A percentile compares a stretch with the other conserved stretches of the same genome.
Conservation (phyloP, 495 filamentous ascomycete species). For the Echria macrotheca region DNA sequence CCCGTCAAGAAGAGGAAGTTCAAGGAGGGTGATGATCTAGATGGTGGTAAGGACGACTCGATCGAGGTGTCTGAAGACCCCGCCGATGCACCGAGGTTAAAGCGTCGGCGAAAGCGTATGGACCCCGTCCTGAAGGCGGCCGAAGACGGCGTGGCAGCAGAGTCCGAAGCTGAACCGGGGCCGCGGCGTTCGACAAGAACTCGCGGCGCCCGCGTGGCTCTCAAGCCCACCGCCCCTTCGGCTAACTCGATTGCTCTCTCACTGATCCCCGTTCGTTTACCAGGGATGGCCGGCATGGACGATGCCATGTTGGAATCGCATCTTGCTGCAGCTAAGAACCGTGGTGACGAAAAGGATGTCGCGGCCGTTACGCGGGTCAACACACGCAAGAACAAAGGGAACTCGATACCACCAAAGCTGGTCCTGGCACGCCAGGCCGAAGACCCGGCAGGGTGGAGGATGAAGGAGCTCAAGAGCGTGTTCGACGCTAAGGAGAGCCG, state of each 20-base stretch:
- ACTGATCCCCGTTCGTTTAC: constrained; percentile 26
- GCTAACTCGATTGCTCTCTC: constrained; percentile 30
- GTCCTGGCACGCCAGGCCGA: constrained; percentile 25
- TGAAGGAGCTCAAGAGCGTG: constrained; percentile 27
- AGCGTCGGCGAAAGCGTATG: constrained; percentile 26
- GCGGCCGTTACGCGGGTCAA: constrained; percentile 43
- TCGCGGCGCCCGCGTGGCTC: constrained; percentile 21
- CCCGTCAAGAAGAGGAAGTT: constrained; percentile 32
- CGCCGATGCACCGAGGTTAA: constrained; percentile 17
- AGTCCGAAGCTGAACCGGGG: constrained; percentile 5
- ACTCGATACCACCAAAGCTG: constrained; percentile 24
- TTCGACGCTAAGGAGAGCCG: constrained; percentile 22
- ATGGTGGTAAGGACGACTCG: constrained; percentile 7
- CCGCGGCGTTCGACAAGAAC: constrained; percentile 28
- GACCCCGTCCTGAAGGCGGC: constrained; percentile 12
- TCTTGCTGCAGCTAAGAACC: constrained; percentile 20
- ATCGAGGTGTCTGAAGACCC: constrained; percentile 4
- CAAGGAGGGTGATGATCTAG: constrained; percentile 14
- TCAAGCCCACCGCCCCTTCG: constrained; percentile 24
- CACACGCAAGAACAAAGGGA: constrained; percentile 53
- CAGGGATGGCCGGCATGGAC: constrained; percentile 25
- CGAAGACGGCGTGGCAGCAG: neutral
- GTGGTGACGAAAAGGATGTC: constrained; percentile 47
- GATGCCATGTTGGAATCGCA: constrained; percentile 14
- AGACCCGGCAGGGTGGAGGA: constrained; percentile 20